Evolutionary conservation across 371 early-diverging fungal genomes (phyloP).

Genomic region (Capniomyces stellatus): DNA sequence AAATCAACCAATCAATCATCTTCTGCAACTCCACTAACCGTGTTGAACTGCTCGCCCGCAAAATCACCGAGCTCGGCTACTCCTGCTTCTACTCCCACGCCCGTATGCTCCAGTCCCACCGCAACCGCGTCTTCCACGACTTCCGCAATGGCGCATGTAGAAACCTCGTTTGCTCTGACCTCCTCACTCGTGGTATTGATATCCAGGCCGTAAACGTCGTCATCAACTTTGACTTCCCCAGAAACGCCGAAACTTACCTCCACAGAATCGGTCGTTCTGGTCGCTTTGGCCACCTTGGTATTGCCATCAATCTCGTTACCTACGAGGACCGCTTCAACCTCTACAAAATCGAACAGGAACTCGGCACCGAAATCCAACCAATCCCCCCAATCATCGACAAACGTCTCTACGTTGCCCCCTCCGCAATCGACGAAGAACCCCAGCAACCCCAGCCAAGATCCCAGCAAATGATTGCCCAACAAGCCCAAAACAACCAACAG

Average conservation of each 20-base stretch:
- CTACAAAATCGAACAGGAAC: slow-evolving; percentile 89
- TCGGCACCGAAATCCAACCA: slow-evolving; percentile 91
- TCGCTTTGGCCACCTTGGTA: slow-evolving; percentile 93
- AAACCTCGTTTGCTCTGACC: slow-evolving; percentile 91
- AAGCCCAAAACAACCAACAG: too few relatives aligned
- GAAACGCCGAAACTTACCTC: slow-evolving; percentile 96
- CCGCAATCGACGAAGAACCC: slow-evolving; percentile 25
- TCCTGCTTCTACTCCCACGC: slow-evolving; percentile 97
- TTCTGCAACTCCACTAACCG: slow-evolving; percentile 97
- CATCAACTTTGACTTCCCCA: slow-evolving; percentile 99
- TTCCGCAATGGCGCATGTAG: slow-evolving; percentile 92
- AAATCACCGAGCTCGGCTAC: slow-evolving; percentile 96
- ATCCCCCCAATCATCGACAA: slow-evolving; percentile 92
- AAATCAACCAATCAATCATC: slow-evolving; percentile 98
- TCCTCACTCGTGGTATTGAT: slow-evolving; percentile 98
- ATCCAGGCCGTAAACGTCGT: slow-evolving; percentile 98
- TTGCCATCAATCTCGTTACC: slow-evolving; percentile 95
- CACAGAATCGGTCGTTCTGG: slow-evolving; percentile 98
- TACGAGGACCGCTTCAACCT: slow-evolving; percentile 90
- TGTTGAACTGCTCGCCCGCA: slow-evolving; percentile 92
- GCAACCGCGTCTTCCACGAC: slow-evolving; percentile 97
- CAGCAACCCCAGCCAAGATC: too few relatives aligned
- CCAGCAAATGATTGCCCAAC: too few relatives aligned
- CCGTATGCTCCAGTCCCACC: slow-evolving; percentile 91
- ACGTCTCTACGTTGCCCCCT: slow-evolving; percentile 56